Evolutionary conservation across 2,329 filamentous ascomycete genomes (phyloP).

Genomic region (Neofusicoccum cordaticola): DNA sequence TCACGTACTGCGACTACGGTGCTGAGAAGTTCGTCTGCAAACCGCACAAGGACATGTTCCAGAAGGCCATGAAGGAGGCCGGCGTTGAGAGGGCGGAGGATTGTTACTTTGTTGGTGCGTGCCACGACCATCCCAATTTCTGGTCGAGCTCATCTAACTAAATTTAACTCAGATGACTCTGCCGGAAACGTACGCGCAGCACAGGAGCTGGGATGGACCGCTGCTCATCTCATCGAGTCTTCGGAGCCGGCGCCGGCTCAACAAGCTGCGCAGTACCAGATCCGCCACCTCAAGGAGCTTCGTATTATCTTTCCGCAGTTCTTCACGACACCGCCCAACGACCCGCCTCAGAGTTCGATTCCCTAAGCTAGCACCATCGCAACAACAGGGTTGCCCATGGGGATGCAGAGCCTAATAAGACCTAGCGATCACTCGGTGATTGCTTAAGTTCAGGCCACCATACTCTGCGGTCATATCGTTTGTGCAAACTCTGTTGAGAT

Average conservation of each 20-base stretch:
- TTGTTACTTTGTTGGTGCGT: slow-evolving; percentile 90
- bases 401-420: neutral
- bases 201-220: slow-evolving; percentile 78
- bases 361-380: neutral
- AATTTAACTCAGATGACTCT: slow-evolving; percentile 68
- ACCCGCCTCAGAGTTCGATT: slow-evolving; percentile 9
- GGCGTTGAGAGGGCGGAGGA: slow-evolving; percentile 64
- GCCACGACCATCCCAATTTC: neutral
- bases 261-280: slow-evolving; percentile 70
- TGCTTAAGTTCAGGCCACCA: neutral
- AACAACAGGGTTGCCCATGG: neutral
- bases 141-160: neutral
- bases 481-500: neutral
- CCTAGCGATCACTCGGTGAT: neutral
- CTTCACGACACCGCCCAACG: slow-evolving; percentile 58
- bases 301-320: slow-evolving; percentile 75
- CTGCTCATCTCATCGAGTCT: slow-evolving; percentile 81
- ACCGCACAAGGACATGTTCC: slow-evolving; percentile 76
- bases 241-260: slow-evolving; percentile 61
- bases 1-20: slow-evolving; percentile 91
- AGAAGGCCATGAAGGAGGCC: slow-evolving; percentile 84
- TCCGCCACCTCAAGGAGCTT: slow-evolving; percentile 73
- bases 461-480: neutral
- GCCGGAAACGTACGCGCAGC: slow-evolving; percentile 76
- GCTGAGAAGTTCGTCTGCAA: slow-evolving; percentile 77